phyloP scores from a whole-genome alignment of 2,329 filamentous ascomycete genomes.

The Drechslerella dactyloides region DNA sequence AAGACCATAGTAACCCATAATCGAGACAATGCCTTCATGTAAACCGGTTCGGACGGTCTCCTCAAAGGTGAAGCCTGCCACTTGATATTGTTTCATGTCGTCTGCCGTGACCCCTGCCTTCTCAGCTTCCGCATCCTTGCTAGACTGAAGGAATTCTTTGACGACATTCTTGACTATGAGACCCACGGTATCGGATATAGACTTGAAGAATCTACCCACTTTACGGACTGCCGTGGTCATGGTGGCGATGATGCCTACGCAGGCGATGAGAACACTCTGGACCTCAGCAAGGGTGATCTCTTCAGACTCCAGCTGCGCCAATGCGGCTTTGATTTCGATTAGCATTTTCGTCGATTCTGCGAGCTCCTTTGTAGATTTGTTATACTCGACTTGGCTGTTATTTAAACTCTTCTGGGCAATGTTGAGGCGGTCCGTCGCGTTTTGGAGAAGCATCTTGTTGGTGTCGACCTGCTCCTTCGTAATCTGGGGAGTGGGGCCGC shows the following conservation, averaged over 20 bases:
- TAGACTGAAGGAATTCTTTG: background rate
- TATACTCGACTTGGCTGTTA: background rate
- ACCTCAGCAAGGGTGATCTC: background rate
- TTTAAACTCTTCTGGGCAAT: slow-evolving; percentile 2
- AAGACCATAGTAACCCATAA: background rate
- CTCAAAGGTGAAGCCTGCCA: background rate
- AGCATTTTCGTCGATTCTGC: background rate
- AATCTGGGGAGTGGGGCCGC: background rate
- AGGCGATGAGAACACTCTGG: background rate
- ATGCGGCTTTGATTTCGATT: background rate
- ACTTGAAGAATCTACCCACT: background rate
- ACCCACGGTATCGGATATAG: background rate
- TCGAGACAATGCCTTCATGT: background rate
- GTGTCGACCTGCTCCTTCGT: background rate
- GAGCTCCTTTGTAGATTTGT: background rate
- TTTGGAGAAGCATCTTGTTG: background rate
- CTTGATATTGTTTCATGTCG: background rate
- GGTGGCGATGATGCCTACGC: background rate
- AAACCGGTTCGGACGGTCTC: background rate
- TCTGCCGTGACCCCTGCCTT: background rate
- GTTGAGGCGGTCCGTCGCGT: background rate
- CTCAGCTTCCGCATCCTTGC: background rate
- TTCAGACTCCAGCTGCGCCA: background rate
- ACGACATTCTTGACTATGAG: background rate
- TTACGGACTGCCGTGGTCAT: background rate